A percentile compares a stretch with the other conserved stretches of the same genome.
These are phyloP conservation scores for Bacidia gigantensis DNA, from an alignment of 495 filamentous ascomycete genomes.

Conservation along the genomic window DNA sequence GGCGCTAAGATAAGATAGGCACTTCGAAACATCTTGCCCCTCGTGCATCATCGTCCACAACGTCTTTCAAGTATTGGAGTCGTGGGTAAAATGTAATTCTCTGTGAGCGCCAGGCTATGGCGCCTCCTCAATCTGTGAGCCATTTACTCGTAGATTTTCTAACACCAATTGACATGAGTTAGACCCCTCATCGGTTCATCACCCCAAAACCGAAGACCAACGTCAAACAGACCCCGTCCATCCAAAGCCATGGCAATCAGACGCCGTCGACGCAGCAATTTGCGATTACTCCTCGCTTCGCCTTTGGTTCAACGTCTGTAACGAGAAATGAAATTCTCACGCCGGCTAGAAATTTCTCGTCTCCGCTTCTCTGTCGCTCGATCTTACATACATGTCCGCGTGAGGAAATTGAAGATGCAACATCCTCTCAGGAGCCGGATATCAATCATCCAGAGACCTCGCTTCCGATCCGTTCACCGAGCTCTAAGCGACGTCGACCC, in stretches of 20 bases:
- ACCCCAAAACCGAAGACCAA: background rate
- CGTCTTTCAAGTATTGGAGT: background rate
- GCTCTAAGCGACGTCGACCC: background rate
- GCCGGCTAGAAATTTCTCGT: background rate
- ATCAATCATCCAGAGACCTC: background rate
- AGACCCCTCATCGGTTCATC: constrained; percentile 4
- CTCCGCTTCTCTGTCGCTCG: background rate
- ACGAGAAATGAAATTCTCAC: background rate
- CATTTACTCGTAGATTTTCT: background rate
- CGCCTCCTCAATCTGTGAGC: background rate
- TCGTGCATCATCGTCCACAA: too few species aligned
- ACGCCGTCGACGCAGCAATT: constrained; percentile 1
- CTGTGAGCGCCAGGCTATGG: background rate
- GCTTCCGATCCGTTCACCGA: background rate
- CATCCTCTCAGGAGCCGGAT: background rate
- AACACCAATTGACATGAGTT: background rate
- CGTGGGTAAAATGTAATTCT: background rate
- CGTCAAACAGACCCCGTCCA: background rate
- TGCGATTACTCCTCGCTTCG: background rate
- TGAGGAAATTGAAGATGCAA: constrained; percentile 2
- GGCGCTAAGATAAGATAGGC: background rate
- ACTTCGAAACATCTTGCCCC: background rate
- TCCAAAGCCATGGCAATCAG: background rate
- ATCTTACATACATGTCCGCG: background rate
- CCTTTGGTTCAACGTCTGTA: background rate